These are phyloP conservation scores for Orychophragmus violaceus DNA, from an alignment of 345 rosid genomes.

Conservation along the genomic window DNA sequence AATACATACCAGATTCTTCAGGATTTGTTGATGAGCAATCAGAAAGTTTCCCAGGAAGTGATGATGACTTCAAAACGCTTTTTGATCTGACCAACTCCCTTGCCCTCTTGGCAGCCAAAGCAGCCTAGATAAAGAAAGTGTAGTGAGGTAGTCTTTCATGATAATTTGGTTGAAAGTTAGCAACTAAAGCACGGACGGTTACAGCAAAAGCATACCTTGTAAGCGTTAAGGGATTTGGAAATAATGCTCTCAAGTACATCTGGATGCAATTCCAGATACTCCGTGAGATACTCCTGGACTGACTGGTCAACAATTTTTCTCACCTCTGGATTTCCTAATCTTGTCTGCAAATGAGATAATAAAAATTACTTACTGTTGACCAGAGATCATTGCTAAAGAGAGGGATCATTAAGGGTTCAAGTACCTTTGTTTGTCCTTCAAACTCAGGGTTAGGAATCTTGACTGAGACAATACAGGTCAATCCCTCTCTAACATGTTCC, in stretches of 20 bases:
- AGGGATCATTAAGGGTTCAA: neutral
- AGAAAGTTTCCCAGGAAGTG: slow-evolving; percentile 98
- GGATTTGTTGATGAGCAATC: slow-evolving; percentile 94
- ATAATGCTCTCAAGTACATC: slow-evolving; percentile 85
- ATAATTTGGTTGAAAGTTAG: neutral
- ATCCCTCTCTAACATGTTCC: slow-evolving; percentile 95
- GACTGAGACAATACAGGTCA: slow-evolving; percentile 93
- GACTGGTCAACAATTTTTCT: slow-evolving; percentile 91
- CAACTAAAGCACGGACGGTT: neutral
- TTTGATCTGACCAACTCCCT: slow-evolving; percentile 93
- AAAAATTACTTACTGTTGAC: neutral
- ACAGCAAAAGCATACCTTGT: slow-evolving; percentile 55
- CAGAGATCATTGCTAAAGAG: slow-evolving; percentile 1
- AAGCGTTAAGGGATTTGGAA: slow-evolving; percentile 89
- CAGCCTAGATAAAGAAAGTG: slow-evolving; percentile 57
- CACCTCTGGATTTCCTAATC: slow-evolving; percentile 99
- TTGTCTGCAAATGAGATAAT: slow-evolving; percentile 50
- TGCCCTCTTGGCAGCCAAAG: slow-evolving; percentile 97
- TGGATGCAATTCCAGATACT: slow-evolving; percentile 94
- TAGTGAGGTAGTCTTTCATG: slow-evolving; percentile 6
- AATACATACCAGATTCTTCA: slow-evolving; percentile 72
- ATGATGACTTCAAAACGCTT: slow-evolving; percentile 80
- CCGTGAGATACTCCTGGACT: slow-evolving; percentile 91
- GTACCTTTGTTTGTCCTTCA: slow-evolving; percentile 99
- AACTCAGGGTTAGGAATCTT: slow-evolving; percentile 97